A percentile compares a stretch with the other conserved stretches of the same genome.
These are phyloP conservation scores for Chenopodium quinoa DNA, from an alignment of 148 eudicot genomes.

Conservation along the genomic window DNA sequence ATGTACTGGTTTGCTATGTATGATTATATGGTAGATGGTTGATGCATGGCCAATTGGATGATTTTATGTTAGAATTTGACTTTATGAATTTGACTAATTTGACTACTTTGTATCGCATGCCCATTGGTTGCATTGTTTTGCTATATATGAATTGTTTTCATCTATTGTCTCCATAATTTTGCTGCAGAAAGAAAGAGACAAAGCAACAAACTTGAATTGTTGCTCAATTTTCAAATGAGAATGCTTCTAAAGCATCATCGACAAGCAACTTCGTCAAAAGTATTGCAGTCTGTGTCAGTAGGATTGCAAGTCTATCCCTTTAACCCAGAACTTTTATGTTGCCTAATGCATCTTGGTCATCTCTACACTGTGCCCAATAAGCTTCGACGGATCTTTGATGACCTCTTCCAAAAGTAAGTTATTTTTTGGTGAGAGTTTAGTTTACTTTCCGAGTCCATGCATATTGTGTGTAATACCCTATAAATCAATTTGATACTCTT, in stretches of 20 bases:
- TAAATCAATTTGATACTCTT: neutral
- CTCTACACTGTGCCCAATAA: conserved; percentile 66
- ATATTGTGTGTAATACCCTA: neutral
- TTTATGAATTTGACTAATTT: neutral
- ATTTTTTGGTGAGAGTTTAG: neutral
- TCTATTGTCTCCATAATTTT: neutral
- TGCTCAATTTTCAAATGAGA: conserved; percentile 60
- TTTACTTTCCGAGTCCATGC: neutral
- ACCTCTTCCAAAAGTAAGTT: conserved; percentile 65
- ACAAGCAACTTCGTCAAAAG: conserved; percentile 48
- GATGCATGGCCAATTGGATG: too few species aligned
- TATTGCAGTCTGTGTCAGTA: conserved; percentile 54
- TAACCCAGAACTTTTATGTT: conserved; percentile 53
- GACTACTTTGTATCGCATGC: neutral
- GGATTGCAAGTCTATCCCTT: conserved; percentile 80
- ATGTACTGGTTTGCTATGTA: too few species aligned
- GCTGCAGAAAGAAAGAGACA: conserved; percentile 70
- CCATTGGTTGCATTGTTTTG: neutral
- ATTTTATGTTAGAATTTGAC: neutral
- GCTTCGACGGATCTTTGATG: conserved; percentile 71
- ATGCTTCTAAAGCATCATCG: conserved; percentile 62
- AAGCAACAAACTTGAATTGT: conserved; percentile 62
- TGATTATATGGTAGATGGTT: too few species aligned
- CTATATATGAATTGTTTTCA: neutral
- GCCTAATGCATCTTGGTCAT: conserved; percentile 61